phyloP scores from a whole-genome alignment of 1,139 yeast genomes.

The Zygosaccharomyces sapae region DNA sequence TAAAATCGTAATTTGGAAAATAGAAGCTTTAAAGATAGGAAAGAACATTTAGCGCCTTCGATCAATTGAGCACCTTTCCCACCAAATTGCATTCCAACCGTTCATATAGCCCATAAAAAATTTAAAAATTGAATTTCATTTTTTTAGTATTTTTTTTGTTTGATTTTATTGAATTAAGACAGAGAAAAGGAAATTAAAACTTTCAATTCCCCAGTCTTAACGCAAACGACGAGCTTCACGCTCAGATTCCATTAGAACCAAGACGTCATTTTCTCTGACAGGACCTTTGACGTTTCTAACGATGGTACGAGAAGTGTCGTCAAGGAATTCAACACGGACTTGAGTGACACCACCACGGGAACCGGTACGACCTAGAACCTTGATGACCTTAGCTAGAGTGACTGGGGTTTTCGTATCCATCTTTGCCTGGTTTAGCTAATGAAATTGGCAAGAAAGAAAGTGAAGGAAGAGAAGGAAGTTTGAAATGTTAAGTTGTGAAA shows the following conservation, averaged over 20 bases:
- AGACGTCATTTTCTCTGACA: slow-evolving; percentile 98
- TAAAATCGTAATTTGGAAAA: slow-evolving; percentile 1
- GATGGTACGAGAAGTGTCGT: slow-evolving; percentile 95
- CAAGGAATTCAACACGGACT: slow-evolving; percentile 99
- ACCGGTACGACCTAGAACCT: slow-evolving; percentile 99
- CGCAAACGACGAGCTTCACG: slow-evolving; percentile 86
- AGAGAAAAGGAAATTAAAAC: slow-evolving; percentile 5
- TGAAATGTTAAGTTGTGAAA: slow-evolving; percentile 1
- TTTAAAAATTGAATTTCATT: not conserved
- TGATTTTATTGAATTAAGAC: slow-evolving; percentile 7
- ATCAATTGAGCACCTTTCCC: not conserved
- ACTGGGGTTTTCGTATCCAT: slow-evolving; percentile 90
- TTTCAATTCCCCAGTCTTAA: slow-evolving; percentile 33
- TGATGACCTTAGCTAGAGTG: slow-evolving; percentile 98
- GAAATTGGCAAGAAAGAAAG: not conserved
- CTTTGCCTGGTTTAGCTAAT: slow-evolving; percentile 18
- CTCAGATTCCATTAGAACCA: slow-evolving; percentile 99
- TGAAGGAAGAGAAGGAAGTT: not conserved
- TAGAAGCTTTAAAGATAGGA: not conserved
- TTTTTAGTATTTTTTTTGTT: slow-evolving; percentile 9
- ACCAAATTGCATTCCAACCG: slow-evolving; percentile 3
- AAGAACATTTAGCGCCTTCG: not conserved
- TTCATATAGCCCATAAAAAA: slow-evolving; percentile 3
- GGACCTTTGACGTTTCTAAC: slow-evolving; percentile 99
- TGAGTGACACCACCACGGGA: slow-evolving; percentile 99